Conservation (phyloP, 805 yeast species). For the Candida schatavii region DNA sequence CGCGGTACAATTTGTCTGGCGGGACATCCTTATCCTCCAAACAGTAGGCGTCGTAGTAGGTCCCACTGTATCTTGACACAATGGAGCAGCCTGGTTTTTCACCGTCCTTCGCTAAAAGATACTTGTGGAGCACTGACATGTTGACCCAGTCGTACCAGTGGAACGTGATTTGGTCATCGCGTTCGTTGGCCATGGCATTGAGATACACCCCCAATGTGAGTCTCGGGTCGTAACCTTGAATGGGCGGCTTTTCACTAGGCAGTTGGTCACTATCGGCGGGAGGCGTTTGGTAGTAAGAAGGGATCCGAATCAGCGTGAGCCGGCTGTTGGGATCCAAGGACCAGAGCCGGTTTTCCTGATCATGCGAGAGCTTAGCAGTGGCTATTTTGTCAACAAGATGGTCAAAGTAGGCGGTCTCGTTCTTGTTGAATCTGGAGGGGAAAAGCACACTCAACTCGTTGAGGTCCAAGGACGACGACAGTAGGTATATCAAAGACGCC, state of each 20-base stretch:
- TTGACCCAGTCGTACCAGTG: constrained; percentile 60
- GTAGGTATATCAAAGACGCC: not conserved
- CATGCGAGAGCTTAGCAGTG: constrained; percentile 14
- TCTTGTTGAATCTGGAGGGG: not conserved
- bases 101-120: constrained; percentile 21
- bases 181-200: constrained; percentile 10
- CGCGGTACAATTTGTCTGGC: constrained; percentile 2
- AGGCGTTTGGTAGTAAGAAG: constrained; percentile 15
- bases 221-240: constrained; percentile 32
- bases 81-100: constrained; percentile 40
- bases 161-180: constrained; percentile 30
- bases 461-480: not conserved
- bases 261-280: constrained; percentile 4
- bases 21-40: constrained; percentile 15
- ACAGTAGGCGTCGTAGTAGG: constrained; percentile 18
- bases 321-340: constrained; percentile 11
- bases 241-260: constrained; percentile 15
- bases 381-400: constrained; percentile 13
- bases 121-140: constrained; percentile 37
- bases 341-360: constrained; percentile 25
- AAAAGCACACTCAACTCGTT: not conserved
- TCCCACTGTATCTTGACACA: not conserved
- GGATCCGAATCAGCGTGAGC: constrained; percentile 11
- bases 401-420: not conserved
- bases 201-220: constrained; percentile 26